Base-by-base conservation (phyloP, 2,329 filamentous ascomycete genomes). In the Chaetomium sp. region DNA sequence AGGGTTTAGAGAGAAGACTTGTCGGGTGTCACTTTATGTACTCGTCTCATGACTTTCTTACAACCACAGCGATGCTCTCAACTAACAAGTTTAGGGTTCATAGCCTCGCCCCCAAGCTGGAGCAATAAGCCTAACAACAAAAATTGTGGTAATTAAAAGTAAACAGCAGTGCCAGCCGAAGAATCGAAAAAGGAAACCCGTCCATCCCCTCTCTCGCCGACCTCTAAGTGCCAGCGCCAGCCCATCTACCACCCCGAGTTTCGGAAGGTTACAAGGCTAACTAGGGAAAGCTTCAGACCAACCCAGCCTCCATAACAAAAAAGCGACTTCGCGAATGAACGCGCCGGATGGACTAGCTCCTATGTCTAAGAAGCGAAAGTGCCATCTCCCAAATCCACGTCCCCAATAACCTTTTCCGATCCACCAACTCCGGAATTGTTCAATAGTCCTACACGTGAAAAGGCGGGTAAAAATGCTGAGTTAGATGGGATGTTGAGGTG, bases 381-480 rank as follows among this genome's bases (percentile, higher is more conserved):
- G 12, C 49, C 25, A 33, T 47, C 25, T n/a, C 13, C n/a, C n/a
- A 51, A 25, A 33, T 23, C 60, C 45, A 23, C 51, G 60, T 29
- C 33, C 50, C 31, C 13, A 35, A 54, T 4, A 8, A 6, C 27
- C 19, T 60, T 65, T 65, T 45, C 33, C n/a, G 13, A 47, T 12
- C 50, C 55, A 45, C 38, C 51, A 49, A 51, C 56, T 35, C 50
- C 57, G 27, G 35, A 7, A 16, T 6, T 51, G 38, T 23, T 33
- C 47, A 33, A 51, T 63, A 63, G 5, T 63, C 64, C 56, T 66
- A 63, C 64, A 66, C n/a, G 49, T 59, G 29, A 54, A 54, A 38
- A 16, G 21, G 53, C 16, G 7, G 51, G 12, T 60, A 60, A 49
- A 54, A 54, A 63, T 63, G 51, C 64, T 66, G 60, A 57, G 56